Base-by-base conservation (phyloP, 192 early-diverging fungal species). In the Oehlia diaphana region DNA sequence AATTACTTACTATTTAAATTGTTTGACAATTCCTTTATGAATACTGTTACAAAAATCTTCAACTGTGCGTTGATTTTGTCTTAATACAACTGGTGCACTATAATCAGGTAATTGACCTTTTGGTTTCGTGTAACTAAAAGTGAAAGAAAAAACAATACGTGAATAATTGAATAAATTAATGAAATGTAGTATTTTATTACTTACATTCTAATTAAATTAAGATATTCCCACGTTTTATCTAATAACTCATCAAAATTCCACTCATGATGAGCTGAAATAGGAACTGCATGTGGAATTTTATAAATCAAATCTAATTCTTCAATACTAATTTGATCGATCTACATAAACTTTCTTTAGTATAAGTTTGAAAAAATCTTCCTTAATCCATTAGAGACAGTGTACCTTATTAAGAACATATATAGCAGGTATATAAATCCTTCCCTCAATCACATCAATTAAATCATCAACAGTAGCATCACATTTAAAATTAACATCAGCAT, bases 381-480 rank as follows among this genome's bases (percentile, higher is more conserved):
- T 97, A 91, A 82, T 97, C 76, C 97, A 96, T 39, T 94, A 95
- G 83, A 97, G 97, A 85, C 96, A 95, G 86, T 96, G 95, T 82
- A 99, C 98, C 89, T 99, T 99, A 93, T 99, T 99, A 68, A 99
- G 87, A 23, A 99, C 97, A 78, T 99, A 99, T 53, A 98, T 86
- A 74, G 90, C 90, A 13, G 98, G 98, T 65, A 99, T 94, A 87
- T 99, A 99, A n/a, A 97, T 92, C 33, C 97, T 85, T 33, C 96
- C 97, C 83, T 99, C 98, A 66, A 99, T 92, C 10, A 99, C 93
- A 87, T 99, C 98, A 86, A 99, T 99, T 58, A 99, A 86, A 72
- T 99, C 96, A 84, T 99, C 98, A 62, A 90, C 90, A 6, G 96
- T 96, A 39, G 94, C 95, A 82, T 98, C 96, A 82, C 94, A 96